Percentiles rank a stretch among this genome's conserved stretches.
Evolutionary conservation across 2,329 filamentous ascomycete genomes (phyloP).

Genomic region (Acrocalymma vagum): DNA sequence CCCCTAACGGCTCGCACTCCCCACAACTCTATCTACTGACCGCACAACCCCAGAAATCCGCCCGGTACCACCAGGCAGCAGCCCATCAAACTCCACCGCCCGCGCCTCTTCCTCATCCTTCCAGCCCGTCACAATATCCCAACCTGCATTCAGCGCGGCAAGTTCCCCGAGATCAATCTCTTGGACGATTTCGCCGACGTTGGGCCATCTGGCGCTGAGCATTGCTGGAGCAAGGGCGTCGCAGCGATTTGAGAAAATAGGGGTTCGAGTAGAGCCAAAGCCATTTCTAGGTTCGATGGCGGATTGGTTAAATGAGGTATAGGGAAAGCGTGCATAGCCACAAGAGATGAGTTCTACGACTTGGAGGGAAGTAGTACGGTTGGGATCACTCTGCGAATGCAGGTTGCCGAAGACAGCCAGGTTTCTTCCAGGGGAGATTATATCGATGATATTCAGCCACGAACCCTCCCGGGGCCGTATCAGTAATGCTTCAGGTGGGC

Average conservation of each 20-base stretch:
- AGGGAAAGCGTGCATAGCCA: constrained; percentile 63
- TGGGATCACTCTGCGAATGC: constrained; percentile 39
- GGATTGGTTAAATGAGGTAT: constrained; percentile 42
- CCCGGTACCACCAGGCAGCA: constrained; percentile 50
- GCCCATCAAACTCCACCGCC: constrained; percentile 53
- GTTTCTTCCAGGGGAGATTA: constrained; percentile 58
- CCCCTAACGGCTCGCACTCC: too few relatives aligned
- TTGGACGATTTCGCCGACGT: constrained; percentile 52
- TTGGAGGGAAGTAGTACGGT: constrained; percentile 43
- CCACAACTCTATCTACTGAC: constrained; percentile 27
- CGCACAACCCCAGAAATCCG: constrained; percentile 46
- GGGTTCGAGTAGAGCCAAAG: constrained; percentile 15
- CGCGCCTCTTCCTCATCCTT: constrained; percentile 37
- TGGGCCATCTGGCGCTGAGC: constrained; percentile 46
- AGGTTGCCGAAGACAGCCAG: constrained; percentile 51
- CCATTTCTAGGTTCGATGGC: constrained; percentile 34
- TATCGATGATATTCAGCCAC: constrained; percentile 61
- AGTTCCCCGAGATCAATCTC: constrained; percentile 43
- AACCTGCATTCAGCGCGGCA: constrained; percentile 42
- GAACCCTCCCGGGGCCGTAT: constrained; percentile 52
- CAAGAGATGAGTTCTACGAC: constrained; percentile 66
- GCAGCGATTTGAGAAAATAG: constrained; percentile 39
- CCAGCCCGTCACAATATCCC: constrained; percentile 42
- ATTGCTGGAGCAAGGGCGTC: constrained; percentile 43
- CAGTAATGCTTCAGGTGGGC: constrained; percentile 7